Percentiles rank a stretch among this genome's conserved stretches.
Evolutionary conservation across 257 asterid genomes (phyloP).

Genomic region (Forsythia suspensa): DNA sequence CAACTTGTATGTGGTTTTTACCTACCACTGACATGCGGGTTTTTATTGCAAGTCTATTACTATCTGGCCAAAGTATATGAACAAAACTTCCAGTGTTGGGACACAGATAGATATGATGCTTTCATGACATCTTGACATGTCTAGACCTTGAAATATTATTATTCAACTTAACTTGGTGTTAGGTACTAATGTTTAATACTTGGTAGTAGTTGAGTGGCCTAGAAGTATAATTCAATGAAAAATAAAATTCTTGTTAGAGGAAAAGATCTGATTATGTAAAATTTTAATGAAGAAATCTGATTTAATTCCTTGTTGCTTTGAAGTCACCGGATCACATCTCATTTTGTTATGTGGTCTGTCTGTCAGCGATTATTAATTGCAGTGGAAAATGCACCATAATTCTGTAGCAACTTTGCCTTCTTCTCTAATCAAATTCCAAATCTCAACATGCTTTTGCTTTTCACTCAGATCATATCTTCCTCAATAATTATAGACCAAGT

Average conservation of each 20-base stretch:
- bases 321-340: background rate
- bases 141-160: no score
- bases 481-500: background rate
- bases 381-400: slow-evolving; percentile 2
- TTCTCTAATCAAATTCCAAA: slow-evolving; percentile 17
- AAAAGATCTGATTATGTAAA: background rate
- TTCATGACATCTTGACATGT: background rate
- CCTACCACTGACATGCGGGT: no score
- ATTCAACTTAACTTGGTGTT: no score
- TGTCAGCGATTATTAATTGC: background rate
- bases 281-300: background rate
- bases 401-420: slow-evolving; percentile 5
- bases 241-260: background rate
- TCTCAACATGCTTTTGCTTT: background rate
- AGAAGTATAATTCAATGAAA: background rate
- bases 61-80: background rate
- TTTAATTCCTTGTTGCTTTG: background rate
- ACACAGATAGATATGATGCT: slow-evolving; percentile 3
- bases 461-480: background rate
- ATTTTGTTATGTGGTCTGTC: background rate
- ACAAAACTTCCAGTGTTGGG: background rate
- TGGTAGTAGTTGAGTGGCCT: background rate
- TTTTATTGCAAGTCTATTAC: background rate
- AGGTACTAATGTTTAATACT: background rate
- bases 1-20: background rate